phyloP scores from a whole-genome alignment of 306 rosid species.

The Senna siamea region DNA sequence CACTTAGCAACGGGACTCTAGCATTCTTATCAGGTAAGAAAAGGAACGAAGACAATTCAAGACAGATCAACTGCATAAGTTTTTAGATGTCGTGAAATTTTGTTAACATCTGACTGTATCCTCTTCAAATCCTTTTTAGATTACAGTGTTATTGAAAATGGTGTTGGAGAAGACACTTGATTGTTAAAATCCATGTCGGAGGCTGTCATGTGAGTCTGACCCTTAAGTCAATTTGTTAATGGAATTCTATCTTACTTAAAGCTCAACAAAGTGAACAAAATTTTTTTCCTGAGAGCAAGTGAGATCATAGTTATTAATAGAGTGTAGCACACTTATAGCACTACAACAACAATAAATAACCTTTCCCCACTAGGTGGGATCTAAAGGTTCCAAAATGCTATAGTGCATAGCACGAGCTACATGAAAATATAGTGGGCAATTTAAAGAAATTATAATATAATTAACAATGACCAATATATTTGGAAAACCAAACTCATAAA shows the following conservation, averaged over 20 bases:
- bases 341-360: no score
- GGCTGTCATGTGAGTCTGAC: neutral
- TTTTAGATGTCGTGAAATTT: conserved; percentile 6
- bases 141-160: conserved; percentile 8
- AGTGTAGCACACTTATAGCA: no score
- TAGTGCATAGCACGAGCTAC: no score
- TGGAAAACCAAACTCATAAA: no score
- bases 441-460: no score
- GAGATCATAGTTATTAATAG: neutral
- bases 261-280: neutral
- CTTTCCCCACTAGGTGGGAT: no score
- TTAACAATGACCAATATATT: no score
- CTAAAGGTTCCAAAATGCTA: no score
- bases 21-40: neutral
- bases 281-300: neutral
- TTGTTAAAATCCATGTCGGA: no score
- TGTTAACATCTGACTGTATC: conserved; percentile 12
- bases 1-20: conserved; percentile 6
- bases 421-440: no score
- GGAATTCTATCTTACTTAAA: neutral
- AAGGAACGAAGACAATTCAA: neutral
- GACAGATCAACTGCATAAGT: conserved; percentile 14
- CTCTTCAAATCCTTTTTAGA: conserved; percentile 6
- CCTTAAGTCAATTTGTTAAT: neutral
- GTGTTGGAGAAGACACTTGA: neutral